A percentile compares a stretch with the other conserved stretches of the same genome.
These are phyloP conservation scores for Cercospora zeina DNA, from an alignment of 2,329 filamentous ascomycete species.

Conservation along the genomic window DNA sequence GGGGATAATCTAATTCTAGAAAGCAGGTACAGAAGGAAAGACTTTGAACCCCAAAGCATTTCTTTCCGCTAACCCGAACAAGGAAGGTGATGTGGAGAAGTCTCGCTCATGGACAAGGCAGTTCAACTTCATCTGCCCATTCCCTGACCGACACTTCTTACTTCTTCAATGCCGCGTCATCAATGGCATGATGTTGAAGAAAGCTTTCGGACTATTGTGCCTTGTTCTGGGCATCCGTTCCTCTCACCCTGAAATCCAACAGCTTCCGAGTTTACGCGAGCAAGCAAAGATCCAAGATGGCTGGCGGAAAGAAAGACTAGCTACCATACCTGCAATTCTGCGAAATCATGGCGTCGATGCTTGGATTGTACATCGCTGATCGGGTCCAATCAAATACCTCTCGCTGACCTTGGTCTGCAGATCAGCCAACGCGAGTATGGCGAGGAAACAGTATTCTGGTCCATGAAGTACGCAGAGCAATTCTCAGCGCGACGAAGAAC, in stretches of 20 bases:
- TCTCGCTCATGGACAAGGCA: background rate
- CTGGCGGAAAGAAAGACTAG: slow-evolving; percentile 27
- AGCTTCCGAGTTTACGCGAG: slow-evolving; percentile 24
- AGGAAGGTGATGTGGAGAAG: background rate
- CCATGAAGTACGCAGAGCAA: slow-evolving; percentile 27
- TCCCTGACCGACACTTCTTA: too few species aligned
- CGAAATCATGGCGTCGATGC: slow-evolving; percentile 28
- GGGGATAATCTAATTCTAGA: too few species aligned
- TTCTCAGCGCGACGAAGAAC: slow-evolving; percentile 30
- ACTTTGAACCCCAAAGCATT: background rate
- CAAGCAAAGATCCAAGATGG: slow-evolving; percentile 27
- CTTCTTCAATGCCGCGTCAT: background rate
- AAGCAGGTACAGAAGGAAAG: too few species aligned
- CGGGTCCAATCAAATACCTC: background rate
- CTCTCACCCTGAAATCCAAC: slow-evolving; percentile 10
- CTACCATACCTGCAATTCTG: slow-evolving; percentile 24
- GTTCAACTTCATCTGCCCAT: background rate
- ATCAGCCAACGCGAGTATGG: slow-evolving; percentile 30
- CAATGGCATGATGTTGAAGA: background rate
- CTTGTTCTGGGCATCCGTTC: background rate
- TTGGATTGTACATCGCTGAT: slow-evolving; percentile 23
- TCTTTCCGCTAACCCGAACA: background rate
- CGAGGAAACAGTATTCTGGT: slow-evolving; percentile 32
- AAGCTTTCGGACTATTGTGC: background rate
- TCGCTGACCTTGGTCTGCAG: slow-evolving; percentile 6